These are phyloP conservation scores for Parastagonospora avenae DNA, from an alignment of 2,329 filamentous ascomycete species.

Conservation along the genomic window DNA sequence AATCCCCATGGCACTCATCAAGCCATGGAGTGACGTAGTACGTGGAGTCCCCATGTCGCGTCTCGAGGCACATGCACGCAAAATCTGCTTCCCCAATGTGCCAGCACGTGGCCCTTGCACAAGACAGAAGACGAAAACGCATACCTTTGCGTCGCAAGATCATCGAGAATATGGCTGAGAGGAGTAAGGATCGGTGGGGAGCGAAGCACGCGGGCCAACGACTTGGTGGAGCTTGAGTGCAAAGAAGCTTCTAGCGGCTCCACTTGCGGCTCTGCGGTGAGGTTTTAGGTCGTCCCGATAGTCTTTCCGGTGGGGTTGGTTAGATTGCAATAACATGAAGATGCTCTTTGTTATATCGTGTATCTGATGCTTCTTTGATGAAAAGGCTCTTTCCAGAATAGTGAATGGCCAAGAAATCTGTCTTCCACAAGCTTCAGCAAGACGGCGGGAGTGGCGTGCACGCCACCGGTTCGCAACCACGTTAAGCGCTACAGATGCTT, in stretches of 20 bases:
- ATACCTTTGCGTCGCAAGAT: conserved; percentile 23
- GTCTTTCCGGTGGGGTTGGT: conserved; percentile 15
- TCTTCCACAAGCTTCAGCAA: conserved; percentile 8
- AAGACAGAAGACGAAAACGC: conserved; percentile 4
- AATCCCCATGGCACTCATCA: conserved; percentile 25
- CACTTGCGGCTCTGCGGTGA: conserved; percentile 35
- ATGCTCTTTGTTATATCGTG: too few relatives aligned
- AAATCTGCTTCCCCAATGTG: conserved; percentile 20
- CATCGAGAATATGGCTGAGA: conserved; percentile 19
- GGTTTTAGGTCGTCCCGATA: conserved; percentile 15
- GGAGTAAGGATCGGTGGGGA: conserved; percentile 22
- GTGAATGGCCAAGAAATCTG: neutral
- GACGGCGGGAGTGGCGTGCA: conserved; percentile 16
- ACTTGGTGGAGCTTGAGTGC: conserved; percentile 36
- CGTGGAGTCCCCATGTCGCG: conserved; percentile 33
- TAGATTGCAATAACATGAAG: conserved; percentile 1
- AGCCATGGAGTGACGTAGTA: conserved; percentile 16
- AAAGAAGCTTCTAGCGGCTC: conserved; percentile 38
- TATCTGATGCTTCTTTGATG: neutral
- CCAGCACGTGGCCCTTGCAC: conserved; percentile 15
- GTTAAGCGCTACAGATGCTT: conserved; percentile 5
- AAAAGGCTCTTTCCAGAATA: neutral
- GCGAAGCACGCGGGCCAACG: conserved; percentile 26
- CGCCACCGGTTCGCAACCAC: conserved; percentile 4
- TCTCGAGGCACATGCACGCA: conserved; percentile 17